phyloP scores from a whole-genome alignment of 1,284 basidiomycete genomes.

The Polyporus tsugae region DNA sequence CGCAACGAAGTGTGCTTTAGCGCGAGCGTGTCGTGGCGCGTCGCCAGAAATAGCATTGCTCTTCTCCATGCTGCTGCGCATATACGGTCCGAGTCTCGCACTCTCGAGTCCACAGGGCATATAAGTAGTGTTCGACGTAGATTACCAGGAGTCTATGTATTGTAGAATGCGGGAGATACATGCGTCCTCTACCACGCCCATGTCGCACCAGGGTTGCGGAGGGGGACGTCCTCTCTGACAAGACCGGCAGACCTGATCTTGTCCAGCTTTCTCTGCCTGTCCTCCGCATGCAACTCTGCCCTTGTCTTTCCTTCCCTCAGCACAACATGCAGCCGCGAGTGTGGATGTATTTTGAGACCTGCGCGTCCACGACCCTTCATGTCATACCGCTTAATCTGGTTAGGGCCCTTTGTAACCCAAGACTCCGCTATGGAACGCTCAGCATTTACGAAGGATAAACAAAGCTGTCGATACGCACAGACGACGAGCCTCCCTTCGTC shows the following conservation, averaged over 20 bases:
- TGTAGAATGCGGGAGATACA: conserved; percentile 17
- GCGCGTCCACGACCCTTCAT: conserved; percentile 86
- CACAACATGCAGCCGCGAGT: conserved; percentile 81
- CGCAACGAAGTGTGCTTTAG: conserved; percentile 30
- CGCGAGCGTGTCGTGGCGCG: conserved; percentile 34
- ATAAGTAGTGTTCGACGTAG: neutral
- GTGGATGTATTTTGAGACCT: conserved; percentile 83
- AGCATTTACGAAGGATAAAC: conserved; percentile 5
- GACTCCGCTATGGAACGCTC: conserved; percentile 71
- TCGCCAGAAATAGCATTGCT: conserved; percentile 32
- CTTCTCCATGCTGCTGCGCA: conserved; percentile 12
- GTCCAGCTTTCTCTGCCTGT: conserved; percentile 73
- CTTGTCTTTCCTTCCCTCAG: conserved; percentile 87
- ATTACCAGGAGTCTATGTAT: conserved; percentile 21
- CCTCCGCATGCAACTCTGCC: conserved; percentile 71
- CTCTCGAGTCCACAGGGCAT: neutral
- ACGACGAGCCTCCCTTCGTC: conserved; percentile 82
- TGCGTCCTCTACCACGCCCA: conserved; percentile 81
- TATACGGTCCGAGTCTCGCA: neutral
- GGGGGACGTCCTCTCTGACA: conserved; percentile 79
- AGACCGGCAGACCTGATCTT: conserved; percentile 83
- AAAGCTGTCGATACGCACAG: conserved; percentile 57
- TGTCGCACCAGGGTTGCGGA: conserved; percentile 76
- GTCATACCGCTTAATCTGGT: conserved; percentile 76
- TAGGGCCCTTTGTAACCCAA: conserved; percentile 91